Base-by-base conservation (phyloP, 1,284 basidiomycete genomes). In the Apiotrichum gracile region DNA sequence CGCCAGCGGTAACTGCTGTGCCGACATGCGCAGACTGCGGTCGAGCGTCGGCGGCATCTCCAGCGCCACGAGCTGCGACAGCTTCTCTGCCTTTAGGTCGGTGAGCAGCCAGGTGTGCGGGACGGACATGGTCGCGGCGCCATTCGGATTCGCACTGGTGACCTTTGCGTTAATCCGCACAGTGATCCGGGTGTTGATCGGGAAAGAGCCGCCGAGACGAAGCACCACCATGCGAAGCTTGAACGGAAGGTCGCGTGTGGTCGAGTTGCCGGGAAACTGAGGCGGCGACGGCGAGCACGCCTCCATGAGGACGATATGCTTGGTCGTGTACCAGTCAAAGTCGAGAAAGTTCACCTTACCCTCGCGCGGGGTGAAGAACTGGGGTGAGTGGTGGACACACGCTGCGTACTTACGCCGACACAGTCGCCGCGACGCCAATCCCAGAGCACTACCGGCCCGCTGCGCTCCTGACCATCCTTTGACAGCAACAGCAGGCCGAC, bases 401-500 rank as follows among this genome's bases (percentile, higher is more conserved):
- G 12, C 22, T 6, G 19, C n/a, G 19, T 8, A 47, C 46, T 34
- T 13, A 54, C 41, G 3, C 47, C 47, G 17, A 48, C 37, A 27
- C 52, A 49, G 7, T 43, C 42, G 13, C 40, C 52, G 1, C 25
- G 52, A 6, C 22, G 27, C 41, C 46, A 49, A 29, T 45, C 21
- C 47, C 47, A 54, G 9, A 54, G 19, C 5, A 21, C n/a, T 8
- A 49, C 35, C 4, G 37, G 47, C 0, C 52, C 42, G 4, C 29
- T 35, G 5, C 35, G 33, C 21, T 21, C 22, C 5, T n/a, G 37
- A 22, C 21, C 37, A 10, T 33, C 19, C 21, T 39, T 9, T 2
- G 42, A 26, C 21, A 35, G 25, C 13, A 55, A 10, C 13, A 55
- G 45, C 3, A 55, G 38, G 1, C 33, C 53, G 10, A 55, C 42